A percentile compares a stretch with the other conserved stretches of the same genome.
These are phyloP conservation scores for Diaporthe ampelina DNA, from an alignment of 2,329 filamentous ascomycete species.

Conservation along the genomic window DNA sequence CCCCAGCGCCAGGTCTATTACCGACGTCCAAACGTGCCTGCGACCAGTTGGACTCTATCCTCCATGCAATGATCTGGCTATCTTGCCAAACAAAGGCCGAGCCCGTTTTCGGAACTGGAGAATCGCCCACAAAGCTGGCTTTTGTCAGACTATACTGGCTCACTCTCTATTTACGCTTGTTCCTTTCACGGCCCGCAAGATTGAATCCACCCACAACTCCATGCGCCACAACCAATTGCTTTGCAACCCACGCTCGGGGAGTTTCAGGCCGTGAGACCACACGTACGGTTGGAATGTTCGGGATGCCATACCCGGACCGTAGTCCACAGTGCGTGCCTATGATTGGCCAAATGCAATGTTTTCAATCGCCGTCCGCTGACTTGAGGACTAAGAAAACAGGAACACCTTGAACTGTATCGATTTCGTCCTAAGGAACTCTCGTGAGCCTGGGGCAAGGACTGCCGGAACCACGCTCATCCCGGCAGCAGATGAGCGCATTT, in stretches of 20 bases:
- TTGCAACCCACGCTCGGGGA: not conserved
- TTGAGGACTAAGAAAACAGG: not conserved
- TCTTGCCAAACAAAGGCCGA: slow-evolving; percentile 7
- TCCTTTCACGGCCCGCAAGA: not conserved
- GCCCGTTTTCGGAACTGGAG: slow-evolving; percentile 9
- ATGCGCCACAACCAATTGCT: not conserved
- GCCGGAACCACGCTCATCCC: not conserved
- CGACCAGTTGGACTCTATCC: not conserved
- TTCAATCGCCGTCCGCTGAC: not conserved
- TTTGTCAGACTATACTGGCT: not conserved
- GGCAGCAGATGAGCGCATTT: not conserved
- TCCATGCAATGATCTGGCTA: not conserved
- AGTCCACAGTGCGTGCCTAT: not conserved
- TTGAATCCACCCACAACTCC: not conserved
- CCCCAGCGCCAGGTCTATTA: not conserved
- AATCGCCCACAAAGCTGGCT: not conserved
- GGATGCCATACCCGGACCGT: not conserved
- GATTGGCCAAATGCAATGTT: not conserved
- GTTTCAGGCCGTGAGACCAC: not conserved
- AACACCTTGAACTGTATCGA: not conserved
- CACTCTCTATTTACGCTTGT: not conserved
- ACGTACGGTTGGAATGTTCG: not conserved
- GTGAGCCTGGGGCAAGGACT: not conserved
- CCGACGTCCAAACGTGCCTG: not conserved
- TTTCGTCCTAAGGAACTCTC: not conserved